Base-by-base conservation (phyloP, 2,329 filamentous ascomycete species). In the Septoria linicola region DNA sequence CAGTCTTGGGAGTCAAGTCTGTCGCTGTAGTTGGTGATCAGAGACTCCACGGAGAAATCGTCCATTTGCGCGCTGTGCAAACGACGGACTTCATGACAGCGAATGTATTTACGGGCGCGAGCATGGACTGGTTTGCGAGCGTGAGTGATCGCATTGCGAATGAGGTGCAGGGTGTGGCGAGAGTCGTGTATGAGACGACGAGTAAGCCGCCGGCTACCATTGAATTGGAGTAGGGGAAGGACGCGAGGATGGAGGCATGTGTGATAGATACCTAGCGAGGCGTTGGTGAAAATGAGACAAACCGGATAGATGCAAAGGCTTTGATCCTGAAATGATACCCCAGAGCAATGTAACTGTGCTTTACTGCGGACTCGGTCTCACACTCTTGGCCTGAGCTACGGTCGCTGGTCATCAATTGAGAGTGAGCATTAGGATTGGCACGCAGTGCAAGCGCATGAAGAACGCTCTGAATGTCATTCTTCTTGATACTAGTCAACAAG, bases 391-490 rank as follows among this genome's bases (percentile, higher is more conserved):
- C 5, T 27, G 23, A 27, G 23, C 23, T 27, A 27, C 23, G 23
- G 23, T 10, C 10, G 23, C 23, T n/a, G n/a, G n/a, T n/a, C n/a
- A n/a, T n/a, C n/a, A n/a, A n/a, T n/a, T n/a, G n/a, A n/a, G n/a
- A n/a, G 4, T 83, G 76, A 2, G 85, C 81, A 64, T 99, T 99
- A 11, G 91, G 88, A 64, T 91, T 96, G 11, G 89, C 93, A 55
- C 81, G 81, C 27, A 96, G 78, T 1, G 93, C 89, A 40, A 99
- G 78, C 3, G 88, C 92, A 64, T 96, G 95, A 20, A 99, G 81
- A 19, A 96, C 90, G 58, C 90, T 88, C 65, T 93, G 88, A 49
- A 99, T 89, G 66, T 99, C 91, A 69, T 96, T 96, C 72, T 85
- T 89, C 77, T 97, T 99, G 68, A 97, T 91, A 8, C 88, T 91